Evolutionary conservation across 2,329 filamentous ascomycete species (phyloP).

Genomic region (Scleromitrula shiraiana): DNA sequence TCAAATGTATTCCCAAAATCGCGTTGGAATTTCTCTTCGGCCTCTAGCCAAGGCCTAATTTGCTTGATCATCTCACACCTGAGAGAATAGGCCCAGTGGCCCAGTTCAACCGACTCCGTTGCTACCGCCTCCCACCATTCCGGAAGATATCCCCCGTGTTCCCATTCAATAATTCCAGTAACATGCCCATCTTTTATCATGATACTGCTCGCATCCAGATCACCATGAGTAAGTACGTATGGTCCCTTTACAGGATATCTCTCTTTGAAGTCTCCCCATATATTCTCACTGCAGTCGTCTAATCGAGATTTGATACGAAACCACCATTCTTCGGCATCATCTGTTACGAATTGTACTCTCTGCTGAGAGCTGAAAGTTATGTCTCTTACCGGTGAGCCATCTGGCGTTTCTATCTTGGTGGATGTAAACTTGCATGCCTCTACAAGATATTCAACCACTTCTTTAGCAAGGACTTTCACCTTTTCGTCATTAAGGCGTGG

Average conservation of each 20-base stretch:
- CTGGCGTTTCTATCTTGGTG: background rate
- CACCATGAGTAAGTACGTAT: conserved; percentile 1
- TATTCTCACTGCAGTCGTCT: background rate
- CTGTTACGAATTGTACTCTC: background rate
- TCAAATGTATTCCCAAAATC: too few relatives aligned
- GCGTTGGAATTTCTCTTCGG: too few relatives aligned
- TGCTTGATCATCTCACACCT: too few relatives aligned
- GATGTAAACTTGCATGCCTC: background rate
- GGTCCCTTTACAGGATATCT: background rate
- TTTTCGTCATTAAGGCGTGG: rapidly evolving
- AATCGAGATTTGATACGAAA: background rate
- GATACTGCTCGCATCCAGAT: background rate
- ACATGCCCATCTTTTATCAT: conserved; percentile 3
- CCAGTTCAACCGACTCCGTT: too few relatives aligned
- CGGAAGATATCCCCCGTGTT: background rate
- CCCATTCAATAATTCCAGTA: conserved; percentile 1
- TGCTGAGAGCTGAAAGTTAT: rapidly evolving
- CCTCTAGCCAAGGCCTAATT: too few relatives aligned
- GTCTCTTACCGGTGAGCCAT: background rate
- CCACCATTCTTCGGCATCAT: background rate
- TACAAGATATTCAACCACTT: conserved; percentile 3
- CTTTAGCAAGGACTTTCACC: background rate
- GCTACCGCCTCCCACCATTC: conserved; percentile 1
- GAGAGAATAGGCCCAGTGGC: too few relatives aligned
- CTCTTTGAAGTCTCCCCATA: background rate